Evolutionary conservation across 768 basidiomycete genomes (phyloP), one percentile per base, ranked within the genome.

Genomic region (Kwoniella mangroviensis): DNA sequence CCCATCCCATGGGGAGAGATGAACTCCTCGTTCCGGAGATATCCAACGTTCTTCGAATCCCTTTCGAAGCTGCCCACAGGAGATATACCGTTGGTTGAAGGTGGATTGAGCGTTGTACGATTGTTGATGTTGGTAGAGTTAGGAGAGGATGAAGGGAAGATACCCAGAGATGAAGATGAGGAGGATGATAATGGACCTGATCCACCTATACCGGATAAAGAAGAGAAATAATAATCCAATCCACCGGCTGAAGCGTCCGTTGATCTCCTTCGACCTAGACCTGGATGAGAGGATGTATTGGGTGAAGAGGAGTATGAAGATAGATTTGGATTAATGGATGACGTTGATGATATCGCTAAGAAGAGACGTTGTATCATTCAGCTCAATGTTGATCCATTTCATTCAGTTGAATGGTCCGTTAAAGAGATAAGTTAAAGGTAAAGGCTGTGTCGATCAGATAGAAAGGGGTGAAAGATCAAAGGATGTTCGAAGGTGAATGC

Each of bases 141-240:
- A 24, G 62, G 34, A n/a, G 62, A 64, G 7, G 75, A 67, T 6
- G 75, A 76, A 24, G 74, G 67, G n/a, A 71, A 75, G 7, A 72
- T 59, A 19, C 53, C 71, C 12, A 74, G 70, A 19, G 69, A 72
- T 6, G 74, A 74, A 5, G 78, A 77, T 15, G 75, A 72, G 5
- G 74, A 74, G 6, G 78, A 77, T n/a, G 75, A 70, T 10, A 75
- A 73, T 11, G 75, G 75, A 17, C 71, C 34, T 34, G 34, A 34
- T 34, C 34, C 73, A 13, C 75, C 78, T 22, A 58, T 58, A 17
- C 75, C 78, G 19, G 78, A 75, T 21, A 68, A 42, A 7, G 62
- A 64, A 5, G 75, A 79, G 67, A 68, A 79, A 63, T 79, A 79
- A 43, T 79, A 76, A 53, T 77, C 78, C 19, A 79, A 60, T 28